Evolutionary conservation across 1,284 basidiomycete species (phyloP).

Genomic region (Heterobasidion occidentale): DNA sequence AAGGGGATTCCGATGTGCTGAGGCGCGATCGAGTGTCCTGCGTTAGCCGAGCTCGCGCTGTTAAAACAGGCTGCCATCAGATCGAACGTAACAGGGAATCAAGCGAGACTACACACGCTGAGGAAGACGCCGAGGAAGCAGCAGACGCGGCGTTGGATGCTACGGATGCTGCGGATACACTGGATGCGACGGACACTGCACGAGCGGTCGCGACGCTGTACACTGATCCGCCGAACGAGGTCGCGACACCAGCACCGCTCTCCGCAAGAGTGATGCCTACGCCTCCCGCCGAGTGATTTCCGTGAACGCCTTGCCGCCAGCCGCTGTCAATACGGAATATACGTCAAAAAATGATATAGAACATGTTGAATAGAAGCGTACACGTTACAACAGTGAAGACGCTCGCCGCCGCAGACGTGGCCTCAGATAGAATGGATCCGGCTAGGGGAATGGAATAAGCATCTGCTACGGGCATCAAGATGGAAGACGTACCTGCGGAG

Average conservation of each 20-base stretch:
- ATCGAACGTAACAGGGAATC: background rate
- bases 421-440: conserved; percentile 16
- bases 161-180: conserved; percentile 20
- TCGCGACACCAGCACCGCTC: conserved; percentile 34
- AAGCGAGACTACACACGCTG: background rate
- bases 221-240: conserved; percentile 42
- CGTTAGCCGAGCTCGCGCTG: conserved; percentile 4
- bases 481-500: conserved; percentile 7
- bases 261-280: conserved; percentile 44
- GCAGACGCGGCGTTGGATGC: conserved; percentile 14
- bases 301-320: conserved; percentile 29
- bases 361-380: conserved; percentile 20
- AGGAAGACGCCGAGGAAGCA: background rate
- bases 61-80: background rate
- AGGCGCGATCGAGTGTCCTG: conserved; percentile 19
- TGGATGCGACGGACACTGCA: conserved; percentile 14
- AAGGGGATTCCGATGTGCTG: conserved; percentile 26
- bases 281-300: conserved; percentile 41
- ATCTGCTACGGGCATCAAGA: background rate
- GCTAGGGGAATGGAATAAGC: background rate
- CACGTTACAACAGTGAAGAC: conserved; percentile 43
- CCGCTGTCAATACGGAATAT: conserved; percentile 26
- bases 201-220: conserved; percentile 32
- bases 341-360: background rate
- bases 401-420: conserved; percentile 22